Base-by-base conservation (phyloP, 768 basidiomycete species). In the Amanita rimosa region DNA sequence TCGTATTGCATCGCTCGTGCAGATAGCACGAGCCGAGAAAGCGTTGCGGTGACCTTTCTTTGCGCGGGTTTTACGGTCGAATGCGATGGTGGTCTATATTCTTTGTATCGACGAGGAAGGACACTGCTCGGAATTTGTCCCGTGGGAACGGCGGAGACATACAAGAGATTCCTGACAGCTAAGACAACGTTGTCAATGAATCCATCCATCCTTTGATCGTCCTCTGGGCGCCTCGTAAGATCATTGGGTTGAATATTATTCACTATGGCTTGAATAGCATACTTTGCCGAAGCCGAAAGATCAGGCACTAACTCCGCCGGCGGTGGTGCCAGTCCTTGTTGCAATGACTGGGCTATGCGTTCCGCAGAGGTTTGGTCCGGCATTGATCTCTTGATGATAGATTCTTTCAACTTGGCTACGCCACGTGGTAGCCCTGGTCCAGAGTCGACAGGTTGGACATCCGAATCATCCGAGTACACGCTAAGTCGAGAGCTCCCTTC, bases 1-100 rank as follows among this genome's bases (percentile, higher is more conserved):
- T 89, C 83, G 52, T 86, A 88, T 57, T 85, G 80, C 66, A 89
- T 83, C 0, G 93, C 91, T 43, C 95, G 83, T n/a, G 89, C 82
- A 6, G 86, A 89, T 2, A 96, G 76, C 26, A 95, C 87, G 24
- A 97, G 72, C 60, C 93, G 85, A 16, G 89, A 93, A 7, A 95
- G 69, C 0, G 90, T 91, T 6, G 90, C 87, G 2, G 90, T 89
- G 27, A 95, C 84, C 57, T 88, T 89, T 45, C 88, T 74, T 50
- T 90, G 89, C 0, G 81, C 79, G 6, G 84, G 83, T 62, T 90
- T 91, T 37, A 91, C 69, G 6, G 83, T 68, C 2, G 80, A 70
- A 54, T 78, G 74, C 1, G 75, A 66, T 9, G 74, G 63, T 8
- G 65, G 58, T 49, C 66, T 67, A 19, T 61, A 58, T 53, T 78